These are phyloP conservation scores for Penicillium decumbens DNA, from an alignment of 2,329 filamentous ascomycete genomes.

Conservation along the genomic window DNA sequence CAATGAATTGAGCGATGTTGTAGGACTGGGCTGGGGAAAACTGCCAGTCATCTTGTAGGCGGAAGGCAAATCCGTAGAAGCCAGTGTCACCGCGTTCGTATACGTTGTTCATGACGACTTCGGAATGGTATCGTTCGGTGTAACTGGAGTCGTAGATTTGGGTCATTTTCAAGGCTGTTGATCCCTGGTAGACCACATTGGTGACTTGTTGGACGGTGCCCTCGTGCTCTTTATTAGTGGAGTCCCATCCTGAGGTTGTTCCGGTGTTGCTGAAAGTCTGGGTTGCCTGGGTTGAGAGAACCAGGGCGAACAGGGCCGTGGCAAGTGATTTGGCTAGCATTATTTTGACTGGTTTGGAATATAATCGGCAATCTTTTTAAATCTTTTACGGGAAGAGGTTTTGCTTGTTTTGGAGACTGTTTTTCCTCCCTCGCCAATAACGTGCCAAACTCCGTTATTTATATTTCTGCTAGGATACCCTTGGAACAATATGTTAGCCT, in stretches of 20 bases:
- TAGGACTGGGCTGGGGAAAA: conserved; percentile 44
- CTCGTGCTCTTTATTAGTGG: conserved; percentile 39
- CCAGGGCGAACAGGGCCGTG: background rate
- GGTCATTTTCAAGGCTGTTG: conserved; percentile 44
- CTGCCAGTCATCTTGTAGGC: conserved; percentile 47
- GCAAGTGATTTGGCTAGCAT: background rate
- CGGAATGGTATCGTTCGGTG: conserved; percentile 48
- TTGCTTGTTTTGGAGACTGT: background rate
- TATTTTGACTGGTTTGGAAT: background rate
- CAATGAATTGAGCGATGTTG: conserved; percentile 52
- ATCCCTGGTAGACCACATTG: conserved; percentile 39
- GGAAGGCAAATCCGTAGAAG: conserved; percentile 52
- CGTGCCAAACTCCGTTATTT: background rate
- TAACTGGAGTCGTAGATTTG: conserved; percentile 40
- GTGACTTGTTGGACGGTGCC: conserved; percentile 43
- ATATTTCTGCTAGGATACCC: background rate
- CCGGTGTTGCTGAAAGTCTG: conserved; percentile 17
- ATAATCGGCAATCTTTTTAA: too few species aligned
- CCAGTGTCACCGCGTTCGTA: conserved; percentile 46
- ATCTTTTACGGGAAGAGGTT: too few species aligned
- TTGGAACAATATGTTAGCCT: background rate
- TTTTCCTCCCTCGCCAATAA: background rate
- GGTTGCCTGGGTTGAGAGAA: background rate
- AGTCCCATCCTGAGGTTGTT: conserved; percentile 42
- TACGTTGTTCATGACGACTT: conserved; percentile 43